Conservation (phyloP, 1,284 basidiomycete genomes). For the Leccinum brunneo-olivaceum region DNA sequence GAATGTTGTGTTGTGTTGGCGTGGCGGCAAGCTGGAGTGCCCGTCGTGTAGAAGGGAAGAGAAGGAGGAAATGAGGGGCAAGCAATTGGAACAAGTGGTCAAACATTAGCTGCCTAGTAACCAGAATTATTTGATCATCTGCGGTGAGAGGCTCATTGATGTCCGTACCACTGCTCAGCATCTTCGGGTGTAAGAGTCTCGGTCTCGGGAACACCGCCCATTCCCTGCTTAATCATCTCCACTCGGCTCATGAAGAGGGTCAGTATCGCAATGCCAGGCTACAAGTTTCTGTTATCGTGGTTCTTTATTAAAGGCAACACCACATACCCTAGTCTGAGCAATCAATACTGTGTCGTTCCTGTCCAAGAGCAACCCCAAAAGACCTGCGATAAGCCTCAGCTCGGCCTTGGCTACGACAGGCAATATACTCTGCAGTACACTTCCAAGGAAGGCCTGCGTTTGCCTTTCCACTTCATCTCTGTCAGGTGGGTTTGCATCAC, state of each 20-base stretch:
- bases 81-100: slow-evolving; percentile 80
- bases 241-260: slow-evolving; percentile 91
- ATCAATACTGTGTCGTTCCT: slow-evolving; percentile 72
- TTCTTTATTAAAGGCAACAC: not conserved
- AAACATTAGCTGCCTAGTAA: slow-evolving; percentile 71
- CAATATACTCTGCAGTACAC: slow-evolving; percentile 82
- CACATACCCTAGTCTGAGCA: slow-evolving; percentile 68
- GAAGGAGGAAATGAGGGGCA: slow-evolving; percentile 63
- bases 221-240: slow-evolving; percentile 79
- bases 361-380: slow-evolving; percentile 81
- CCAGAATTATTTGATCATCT: slow-evolving; percentile 2
- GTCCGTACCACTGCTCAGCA: slow-evolving; percentile 71
- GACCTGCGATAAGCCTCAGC: slow-evolving; percentile 79
- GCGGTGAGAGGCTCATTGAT: not conserved
- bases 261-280: slow-evolving; percentile 90
- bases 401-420: slow-evolving; percentile 74
- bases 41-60: slow-evolving; percentile 89
- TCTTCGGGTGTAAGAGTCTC: slow-evolving; percentile 67
- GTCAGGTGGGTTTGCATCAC: slow-evolving; percentile 32
- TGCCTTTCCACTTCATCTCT: slow-evolving; percentile 78
- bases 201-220: slow-evolving; percentile 45
- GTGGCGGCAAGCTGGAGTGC: slow-evolving; percentile 37
- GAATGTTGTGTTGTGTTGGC: slow-evolving; percentile 31
- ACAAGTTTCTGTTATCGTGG: slow-evolving; percentile 7
- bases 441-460: slow-evolving; percentile 83